Base-by-base conservation (phyloP, 345 rosid genomes). In the Citrus unshiu region DNA sequence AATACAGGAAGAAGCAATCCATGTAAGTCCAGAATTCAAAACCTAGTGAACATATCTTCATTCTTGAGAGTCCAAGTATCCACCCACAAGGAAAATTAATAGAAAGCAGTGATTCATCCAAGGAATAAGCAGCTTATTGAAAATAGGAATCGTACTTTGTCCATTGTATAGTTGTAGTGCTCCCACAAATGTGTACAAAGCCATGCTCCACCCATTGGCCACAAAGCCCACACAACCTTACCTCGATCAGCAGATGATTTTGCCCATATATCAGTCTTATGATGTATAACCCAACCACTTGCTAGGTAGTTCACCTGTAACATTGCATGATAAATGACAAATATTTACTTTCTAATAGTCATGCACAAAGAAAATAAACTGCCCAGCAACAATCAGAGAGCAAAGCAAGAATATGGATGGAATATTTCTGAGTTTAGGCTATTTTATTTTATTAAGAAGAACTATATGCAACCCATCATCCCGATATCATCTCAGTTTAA, bases 141-240 rank as follows among this genome's bases (percentile, higher is more conserved):
- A 72, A 65, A 40, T 39, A 16, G 69, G 81, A 75, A 75, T 54
- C 90, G 77, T 81, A 96, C 99, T 82, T 86, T 87, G 87, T 96
- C 97, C 90, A 87, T 62, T 7, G 97, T 90, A 83, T 90, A 96
- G 32, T 82, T 74, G 79, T 93, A 96, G 79, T 96, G 97, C 86
- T 94, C 99, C 99, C 99, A 94, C 25, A 91, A 87, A 86, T 93
- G 99, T 30, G 95, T 91, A 78, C 95, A 94, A 71, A 96, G 96
- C 98, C 99, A 96, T 34, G 98, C 92, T 73, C 99, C 99, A 61
- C 99, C 99, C 98, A 96, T 96, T 27, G 97, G 98, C 99, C 99
- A 96, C 32, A 96, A 72, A 22, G 94, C 94, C 95, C 94, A 96
- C 54, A 83, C 84, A 74, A 88, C 97, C 18, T 90, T 73, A 64